Conservation (phyloP, 1,139 yeast genomes). For the Protomyces pachydermus region DNA sequence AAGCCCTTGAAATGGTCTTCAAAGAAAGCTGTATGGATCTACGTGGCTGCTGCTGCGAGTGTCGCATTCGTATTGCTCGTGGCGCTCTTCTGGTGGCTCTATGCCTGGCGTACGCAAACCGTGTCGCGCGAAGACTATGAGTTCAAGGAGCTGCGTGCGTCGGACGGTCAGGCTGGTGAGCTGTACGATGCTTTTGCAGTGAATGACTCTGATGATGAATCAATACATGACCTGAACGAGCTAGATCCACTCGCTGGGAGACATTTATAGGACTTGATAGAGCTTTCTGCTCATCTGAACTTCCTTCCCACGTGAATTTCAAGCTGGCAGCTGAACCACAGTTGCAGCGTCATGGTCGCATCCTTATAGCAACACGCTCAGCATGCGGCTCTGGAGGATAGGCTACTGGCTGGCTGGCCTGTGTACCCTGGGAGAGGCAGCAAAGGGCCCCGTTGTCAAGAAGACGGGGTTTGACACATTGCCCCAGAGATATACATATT, state of each 20-base stretch:
- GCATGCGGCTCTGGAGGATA: neutral
- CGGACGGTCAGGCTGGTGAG: conserved; percentile 6
- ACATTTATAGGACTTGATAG: neutral
- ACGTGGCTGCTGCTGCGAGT: conserved; percentile 2
- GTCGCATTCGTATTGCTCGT: neutral
- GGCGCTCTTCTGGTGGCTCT: conserved; percentile 6
- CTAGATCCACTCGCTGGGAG: neutral
- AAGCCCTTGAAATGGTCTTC: conserved; percentile 5
- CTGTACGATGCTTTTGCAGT: conserved; percentile 19
- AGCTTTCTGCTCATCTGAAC: neutral
- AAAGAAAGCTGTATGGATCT: conserved; percentile 5
- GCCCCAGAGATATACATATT: conserved; percentile 32
- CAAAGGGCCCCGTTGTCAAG: conserved; percentile 27
- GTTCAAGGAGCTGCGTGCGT: conserved; percentile 5
- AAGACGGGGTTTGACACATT: conserved; percentile 29
- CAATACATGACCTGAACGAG: neutral
- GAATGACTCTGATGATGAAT: conserved; percentile 9
- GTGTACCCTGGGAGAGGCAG: neutral
- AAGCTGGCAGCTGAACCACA: neutral
- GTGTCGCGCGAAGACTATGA: conserved; percentile 16
- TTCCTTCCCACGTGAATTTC: neutral
- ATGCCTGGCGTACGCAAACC: neutral
- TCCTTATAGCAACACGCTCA: neutral
- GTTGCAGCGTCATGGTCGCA: neutral
- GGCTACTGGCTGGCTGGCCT: neutral